A percentile compares a stretch with the other conserved stretches of the same genome.
Conservation (phyloP, 768 basidiomycete genomes). For the Udeniomyces megalosporus region DNA sequence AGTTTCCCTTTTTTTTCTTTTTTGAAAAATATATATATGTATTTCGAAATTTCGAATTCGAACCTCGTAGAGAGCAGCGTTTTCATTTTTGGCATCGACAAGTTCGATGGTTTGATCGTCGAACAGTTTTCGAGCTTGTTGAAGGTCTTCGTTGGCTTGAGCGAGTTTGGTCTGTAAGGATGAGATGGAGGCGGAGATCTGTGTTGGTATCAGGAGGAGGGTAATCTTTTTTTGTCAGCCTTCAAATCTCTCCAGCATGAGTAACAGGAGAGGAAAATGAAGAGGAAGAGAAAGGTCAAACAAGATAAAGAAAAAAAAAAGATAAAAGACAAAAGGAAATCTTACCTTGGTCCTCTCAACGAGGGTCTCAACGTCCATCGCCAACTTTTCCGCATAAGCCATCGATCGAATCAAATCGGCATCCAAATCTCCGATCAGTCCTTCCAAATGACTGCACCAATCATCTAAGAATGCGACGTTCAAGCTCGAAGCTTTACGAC, state of each 20-base stretch:
- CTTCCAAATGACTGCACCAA: constrained; percentile 9
- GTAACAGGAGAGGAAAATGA: no score
- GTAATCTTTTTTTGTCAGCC: no score
- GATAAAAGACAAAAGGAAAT: not conserved
- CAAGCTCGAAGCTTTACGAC: not conserved
- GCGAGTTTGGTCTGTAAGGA: not conserved
- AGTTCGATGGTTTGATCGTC: constrained; percentile 8
- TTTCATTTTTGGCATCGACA: constrained; percentile 14
- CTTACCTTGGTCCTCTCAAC: not conserved
- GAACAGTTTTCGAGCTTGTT: not conserved
- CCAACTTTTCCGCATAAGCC: not conserved
- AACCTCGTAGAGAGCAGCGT: constrained; percentile 13
- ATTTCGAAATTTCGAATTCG: no score
- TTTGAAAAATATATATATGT: no score
- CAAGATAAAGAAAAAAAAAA: no score
- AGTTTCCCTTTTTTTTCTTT: no score
- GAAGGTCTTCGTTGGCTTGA: not conserved
- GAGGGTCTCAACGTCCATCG: not conserved
- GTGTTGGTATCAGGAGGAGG: not conserved
- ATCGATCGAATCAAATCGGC: not conserved
- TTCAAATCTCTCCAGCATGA: no score
- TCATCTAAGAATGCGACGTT: constrained; percentile 13
- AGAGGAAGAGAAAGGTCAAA: no score
- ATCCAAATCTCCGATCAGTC: constrained; percentile 6
- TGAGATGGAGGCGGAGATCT: not conserved